Evolutionary conservation across 768 basidiomycete genomes (phyloP).

Genomic region (Pleurotus giganteus): DNA sequence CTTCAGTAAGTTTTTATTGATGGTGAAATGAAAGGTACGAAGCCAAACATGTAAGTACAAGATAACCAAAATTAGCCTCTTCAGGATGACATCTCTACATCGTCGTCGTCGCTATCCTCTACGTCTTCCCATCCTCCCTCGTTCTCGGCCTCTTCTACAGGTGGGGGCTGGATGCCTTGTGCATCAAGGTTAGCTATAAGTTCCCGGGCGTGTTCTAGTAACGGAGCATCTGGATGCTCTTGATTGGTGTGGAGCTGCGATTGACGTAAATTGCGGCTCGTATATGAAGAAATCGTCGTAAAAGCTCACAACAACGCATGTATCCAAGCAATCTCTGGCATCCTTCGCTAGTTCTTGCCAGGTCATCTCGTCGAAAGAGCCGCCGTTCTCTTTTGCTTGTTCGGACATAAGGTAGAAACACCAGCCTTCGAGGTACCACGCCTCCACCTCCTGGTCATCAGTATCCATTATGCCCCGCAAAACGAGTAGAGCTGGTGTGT

Average conservation of each 20-base stretch:
- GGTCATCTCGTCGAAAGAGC: slow-evolving; percentile 44
- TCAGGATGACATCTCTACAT: slow-evolving; percentile 48
- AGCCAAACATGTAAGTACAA: slow-evolving; percentile 1
- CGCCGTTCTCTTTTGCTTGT: slow-evolving; percentile 55
- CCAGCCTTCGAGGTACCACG: slow-evolving; percentile 96
- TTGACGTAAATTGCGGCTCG: slow-evolving; percentile 8
- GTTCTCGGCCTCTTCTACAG: slow-evolving; percentile 50
- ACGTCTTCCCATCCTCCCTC: slow-evolving; percentile 61
- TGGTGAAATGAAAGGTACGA: neutral
- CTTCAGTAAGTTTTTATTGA: neutral
- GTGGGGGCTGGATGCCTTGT: slow-evolving; percentile 62
- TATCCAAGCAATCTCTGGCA: slow-evolving; percentile 77
- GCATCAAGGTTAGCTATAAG: slow-evolving; percentile 66
- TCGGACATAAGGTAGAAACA: slow-evolving; percentile 84
- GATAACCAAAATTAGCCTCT: too few relatives aligned
- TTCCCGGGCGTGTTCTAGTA: slow-evolving; percentile 75
- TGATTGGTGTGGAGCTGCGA: slow-evolving; percentile 67
- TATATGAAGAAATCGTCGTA: neutral
- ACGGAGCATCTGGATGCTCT: slow-evolving; percentile 70
- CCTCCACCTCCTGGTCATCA: slow-evolving; percentile 87
- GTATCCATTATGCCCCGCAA: slow-evolving; percentile 75
- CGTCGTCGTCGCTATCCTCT: slow-evolving; percentile 54
- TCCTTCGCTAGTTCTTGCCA: slow-evolving; percentile 82
- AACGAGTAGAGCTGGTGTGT: slow-evolving; percentile 70
- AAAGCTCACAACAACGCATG: slow-evolving; percentile 70